Evolutionary conservation across 345 rosid genomes (phyloP).

Genomic region (Limnanthes douglasii): DNA sequence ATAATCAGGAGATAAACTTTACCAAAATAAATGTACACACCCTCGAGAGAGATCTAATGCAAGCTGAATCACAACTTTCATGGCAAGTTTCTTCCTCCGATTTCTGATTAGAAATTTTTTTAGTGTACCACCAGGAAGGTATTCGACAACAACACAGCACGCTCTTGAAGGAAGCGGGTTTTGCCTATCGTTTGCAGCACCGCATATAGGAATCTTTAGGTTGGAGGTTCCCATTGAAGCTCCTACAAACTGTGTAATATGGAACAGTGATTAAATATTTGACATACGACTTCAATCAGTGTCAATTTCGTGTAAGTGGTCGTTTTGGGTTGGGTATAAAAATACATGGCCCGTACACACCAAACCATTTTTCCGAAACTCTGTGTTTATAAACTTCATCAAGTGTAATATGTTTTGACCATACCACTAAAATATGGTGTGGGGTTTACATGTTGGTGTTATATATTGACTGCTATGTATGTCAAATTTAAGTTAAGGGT

Average conservation of each 20-base stretch:
- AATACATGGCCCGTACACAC: too few relatives aligned
- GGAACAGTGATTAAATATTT: too few relatives aligned
- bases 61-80: slow-evolving; percentile 49
- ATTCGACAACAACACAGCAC: slow-evolving; percentile 78
- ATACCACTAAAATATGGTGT: too few relatives aligned
- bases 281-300: too few relatives aligned
- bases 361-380: too few relatives aligned
- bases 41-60: slow-evolving; percentile 79
- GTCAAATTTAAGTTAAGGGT: too few relatives aligned
- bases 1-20: not conserved
- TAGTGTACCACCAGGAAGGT: slow-evolving; percentile 56
- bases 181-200: slow-evolving; percentile 19
- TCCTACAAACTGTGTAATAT: slow-evolving; percentile 40
- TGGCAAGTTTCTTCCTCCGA: slow-evolving; percentile 41
- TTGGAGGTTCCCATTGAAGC: slow-evolving; percentile 87
- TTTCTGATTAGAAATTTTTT: slow-evolving; percentile 59
- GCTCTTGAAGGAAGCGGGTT: slow-evolving; percentile 47
- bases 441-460: too few relatives aligned
- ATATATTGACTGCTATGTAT: too few relatives aligned
- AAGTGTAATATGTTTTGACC: too few relatives aligned
- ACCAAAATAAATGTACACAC: slow-evolving; percentile 13
- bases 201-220: slow-evolving; percentile 36
- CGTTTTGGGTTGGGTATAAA: too few relatives aligned
- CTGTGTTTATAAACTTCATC: too few relatives aligned
- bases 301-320: too few relatives aligned